Base-by-base conservation (phyloP, 345 rosid species). In the Citrus medica region DNA sequence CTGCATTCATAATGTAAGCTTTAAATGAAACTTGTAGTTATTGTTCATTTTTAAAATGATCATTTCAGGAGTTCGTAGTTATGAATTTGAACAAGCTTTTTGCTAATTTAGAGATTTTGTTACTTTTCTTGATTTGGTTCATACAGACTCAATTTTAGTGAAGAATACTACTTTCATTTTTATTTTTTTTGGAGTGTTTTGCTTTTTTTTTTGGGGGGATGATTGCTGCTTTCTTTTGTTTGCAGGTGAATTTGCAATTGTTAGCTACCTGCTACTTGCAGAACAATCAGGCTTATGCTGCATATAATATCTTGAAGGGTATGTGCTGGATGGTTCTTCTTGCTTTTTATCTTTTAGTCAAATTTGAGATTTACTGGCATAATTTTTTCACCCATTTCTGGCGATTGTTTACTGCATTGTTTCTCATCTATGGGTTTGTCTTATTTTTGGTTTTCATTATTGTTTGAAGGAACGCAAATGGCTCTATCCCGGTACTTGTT, bases 401-500 rank as follows among this genome's bases (percentile, higher is more conserved):
- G 48, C 40, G 12, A 58, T 13, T 48, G 16, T 71, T 53, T 40
- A 14, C 51, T 53, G 61, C 48, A 10, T 62, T 80, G 78, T 78
- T 73, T 71, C 74, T 78, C 30, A 84, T 77, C 38, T 78, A 37
- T 80, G 40, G 24, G 40, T 73, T 56, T 70, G 14, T 75, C 59
- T 77, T 62, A 64, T 73, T 42, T 67, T 42, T 78, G 16, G 58
- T 74, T 55, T 75, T 65, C 32, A 10, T 78, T 79, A 40, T 81
- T 73, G 51, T 75, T 25, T 85, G 90, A 89, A 96, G 99, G 98
- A 78, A 94, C 92, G 46, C 93, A 89, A 82, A 90, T 86, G 92
- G 92, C 97, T 84, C 97, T 90, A 86, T 96, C 98, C 61, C 97
- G 98, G 81, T 96, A 96, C 89, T 92, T 96, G 91, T 96, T 94